Evolutionary conservation across 495 filamentous ascomycete genomes (phyloP), one percentile per base, ranked within the genome.

Genomic region (Sabuloglossum arenarium): DNA sequence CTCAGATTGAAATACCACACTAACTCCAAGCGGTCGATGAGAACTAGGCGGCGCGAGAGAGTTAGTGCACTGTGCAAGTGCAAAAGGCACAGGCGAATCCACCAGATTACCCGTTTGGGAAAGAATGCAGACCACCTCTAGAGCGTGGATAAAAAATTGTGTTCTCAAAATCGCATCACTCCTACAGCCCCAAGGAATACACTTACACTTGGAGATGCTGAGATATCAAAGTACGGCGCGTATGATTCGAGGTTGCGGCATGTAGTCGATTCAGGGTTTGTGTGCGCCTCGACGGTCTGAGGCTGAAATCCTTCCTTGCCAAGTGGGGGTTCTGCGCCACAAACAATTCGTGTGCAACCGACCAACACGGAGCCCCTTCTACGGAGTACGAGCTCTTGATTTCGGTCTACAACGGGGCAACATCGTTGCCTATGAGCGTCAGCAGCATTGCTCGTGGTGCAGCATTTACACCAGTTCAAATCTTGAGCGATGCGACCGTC

Each of bases 231-330:
- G 28, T 51, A 23, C 47, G 21, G 28, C n/a, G 28, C 10, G 45
- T 12, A 24, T 5, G 45, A 47, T n/a, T 30, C 1, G 24, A 51
- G 47, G 23, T 51, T 51, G 28, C 47, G 23, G 24, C 23, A 51
- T 30, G 47, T 51, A 51, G 47, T 51, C 47, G 47, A 16, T 3
- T 51, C 47, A 51, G 47, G 47, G 25, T 51, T 51, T 51, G 47
- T 30, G 47, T 51, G 47, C 28, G 47, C 47, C 47, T 51, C 28
- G 47, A 16, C 19, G 23, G 47, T 29, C 28, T 51, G 47, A 51
- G 47, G 47, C 47, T 51, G 23, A 30, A 27, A 30, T 27, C 16
- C 28, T 51, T 27, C 16, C 28, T 51, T 51, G 47, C 47, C 47
- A 51, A 51, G 47, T 51, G 47, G 47, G n/a, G 47, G 47, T 27